Evolutionary conservation across 2,329 filamentous ascomycete species (phyloP), one percentile per base, ranked within the genome.

Genomic region (Calonectria pseudoreteaudii): DNA sequence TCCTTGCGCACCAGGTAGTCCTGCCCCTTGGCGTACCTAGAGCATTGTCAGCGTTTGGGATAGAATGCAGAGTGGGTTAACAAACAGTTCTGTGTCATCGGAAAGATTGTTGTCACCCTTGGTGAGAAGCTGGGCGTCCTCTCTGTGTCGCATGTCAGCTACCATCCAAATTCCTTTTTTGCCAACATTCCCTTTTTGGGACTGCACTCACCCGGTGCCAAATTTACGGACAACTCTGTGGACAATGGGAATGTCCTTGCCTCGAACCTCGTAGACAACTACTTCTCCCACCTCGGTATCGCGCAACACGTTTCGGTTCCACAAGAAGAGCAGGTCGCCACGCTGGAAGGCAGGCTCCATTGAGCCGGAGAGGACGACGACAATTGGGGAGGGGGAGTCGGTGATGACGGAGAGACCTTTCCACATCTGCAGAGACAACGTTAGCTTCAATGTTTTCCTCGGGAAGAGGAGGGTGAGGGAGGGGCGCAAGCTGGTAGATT

Each of bases 21-120:
- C 86, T 99, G 96, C 23, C 94, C 95, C 49, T 89, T 88, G 3
- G 97, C 96, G 84, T 98, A 98, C n/a, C 44, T 47, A 23, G 7
- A 47, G 23, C 4, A 23, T 6, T 47, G 44, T 47, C 9, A 47
- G 11, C 13, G 9, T 23, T 13, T 23, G 44, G n/a, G 2, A 47
- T 9, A 23, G 5, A 47, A 47, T 4, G 4, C 9, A 47, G 44
- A 23, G 44, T 6, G n/a, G 44, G n/a, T n/a, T n/a, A 13, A 47
- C 44, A 1, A 5, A 47, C 16, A 87, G 78, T 83, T 98, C 96
- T 20, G 95, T 98, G 84, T 99, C 97, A 84, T 98, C 96, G 52
- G 95, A 94, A 10, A 92, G 86, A 84, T 99, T 99, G 89, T 98
- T 99, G 86, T 99, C 97, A 78, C 97, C 97, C 86, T 99, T 99